Evolutionary conservation across 805 yeast genomes (phyloP), one percentile per base, ranked within the genome.

Genomic region (Pichia nakasei): DNA sequence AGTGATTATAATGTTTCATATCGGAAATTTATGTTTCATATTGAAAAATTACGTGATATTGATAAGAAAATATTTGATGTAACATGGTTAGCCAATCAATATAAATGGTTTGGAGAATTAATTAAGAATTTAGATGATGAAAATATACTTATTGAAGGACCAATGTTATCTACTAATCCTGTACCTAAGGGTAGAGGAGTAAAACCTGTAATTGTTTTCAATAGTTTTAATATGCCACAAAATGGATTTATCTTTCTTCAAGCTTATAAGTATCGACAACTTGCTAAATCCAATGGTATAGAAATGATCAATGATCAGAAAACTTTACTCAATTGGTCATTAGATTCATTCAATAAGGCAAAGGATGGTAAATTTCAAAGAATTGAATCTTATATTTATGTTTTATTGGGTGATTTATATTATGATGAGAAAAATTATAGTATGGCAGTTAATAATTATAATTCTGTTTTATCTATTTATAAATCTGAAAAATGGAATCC

Each of bases 41-140:
- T 83, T 2, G 69, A 69, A 27, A 73, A 72, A 39, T 75, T 82
- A 1, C 51, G 67, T 9, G 42, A 38, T 12, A 13, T 45, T 8
- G 38, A 41, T 38, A 3, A 3, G 3, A 3, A 4, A 2, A 26
- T 37, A 19, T 35, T 29, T 18, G 35, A 33, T 5, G 20, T 18
- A 22, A 58, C 68, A 35, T 85, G 94, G 94, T 53, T 70, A 11
- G 71, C 80, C 0, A 55, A 63, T n/a, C 94, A 85, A 54, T 73
- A 76, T 50, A 72, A 76, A 35, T 74, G 83, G 79, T 62, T 85
- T 12, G 86, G 83, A 0, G 75, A 80, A 45, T 57, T 82, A 17
- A 61, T 79, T 41, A 69, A 64, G 9, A 42, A 60, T n/a, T 65
- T 45, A 7, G 20, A 39, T 37, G 61, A 59, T 2, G 34, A 17